Percentiles rank a stretch among this genome's conserved stretches.
These are phyloP conservation scores for Gymnopus androsaceus DNA, from an alignment of 1,284 basidiomycete genomes.

Conservation along the genomic window DNA sequence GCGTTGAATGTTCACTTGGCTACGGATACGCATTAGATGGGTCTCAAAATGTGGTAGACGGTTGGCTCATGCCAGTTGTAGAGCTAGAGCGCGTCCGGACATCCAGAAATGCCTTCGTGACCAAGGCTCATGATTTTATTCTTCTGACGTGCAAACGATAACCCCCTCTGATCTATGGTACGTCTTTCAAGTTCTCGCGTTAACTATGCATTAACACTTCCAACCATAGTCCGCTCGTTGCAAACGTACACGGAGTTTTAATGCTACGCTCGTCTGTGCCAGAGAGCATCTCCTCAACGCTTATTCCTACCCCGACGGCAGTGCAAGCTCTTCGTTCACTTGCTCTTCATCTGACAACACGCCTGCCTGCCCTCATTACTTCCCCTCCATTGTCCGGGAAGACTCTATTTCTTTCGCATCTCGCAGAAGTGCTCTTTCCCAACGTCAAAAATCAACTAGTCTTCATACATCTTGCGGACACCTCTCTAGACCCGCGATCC, in stretches of 20 bases:
- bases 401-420: conserved; percentile 77
- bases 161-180: conserved; percentile 55
- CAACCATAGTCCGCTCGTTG: conserved; percentile 49
- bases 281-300: conserved; percentile 31
- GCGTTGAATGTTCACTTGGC: conserved; percentile 58
- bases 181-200: conserved; percentile 24
- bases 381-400: conserved; percentile 93
- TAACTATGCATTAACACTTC: background rate
- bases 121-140: conserved; percentile 48
- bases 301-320: conserved; percentile 73
- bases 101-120: conserved; percentile 51
- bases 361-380: conserved; percentile 82
- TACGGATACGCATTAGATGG: conserved; percentile 51
- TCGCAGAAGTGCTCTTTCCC: conserved; percentile 68
- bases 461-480: conserved; percentile 90
- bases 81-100: conserved; percentile 65
- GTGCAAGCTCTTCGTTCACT: conserved; percentile 62
- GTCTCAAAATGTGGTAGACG: conserved; percentile 53
- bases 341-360: conserved; percentile 65
- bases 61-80: conserved; percentile 75
- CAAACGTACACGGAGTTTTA: conserved; percentile 66
- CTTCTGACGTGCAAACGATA: conserved; percentile 38
- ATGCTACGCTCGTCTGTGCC: conserved; percentile 42
- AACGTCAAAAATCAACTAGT: conserved; percentile 65
- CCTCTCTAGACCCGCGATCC: conserved; percentile 92